A percentile compares a stretch with the other conserved stretches of the same genome.
phyloP scores from a whole-genome alignment of 2,329 filamentous ascomycete genomes.

The Colletotrichum noveboracense region DNA sequence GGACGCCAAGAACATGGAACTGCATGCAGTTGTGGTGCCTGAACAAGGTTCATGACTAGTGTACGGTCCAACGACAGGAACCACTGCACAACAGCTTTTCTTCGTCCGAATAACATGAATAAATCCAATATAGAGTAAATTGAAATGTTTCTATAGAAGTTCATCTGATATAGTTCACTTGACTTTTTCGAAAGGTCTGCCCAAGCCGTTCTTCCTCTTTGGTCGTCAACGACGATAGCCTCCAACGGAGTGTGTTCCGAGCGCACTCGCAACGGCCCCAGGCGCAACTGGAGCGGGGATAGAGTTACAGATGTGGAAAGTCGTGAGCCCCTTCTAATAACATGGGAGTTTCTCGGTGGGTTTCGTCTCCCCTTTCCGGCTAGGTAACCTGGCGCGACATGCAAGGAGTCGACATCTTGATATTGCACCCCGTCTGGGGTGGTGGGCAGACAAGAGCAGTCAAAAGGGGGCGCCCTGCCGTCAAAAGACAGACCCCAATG shows the following conservation, averaged over 20 bases:
- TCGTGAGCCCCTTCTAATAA: conserved; percentile 19
- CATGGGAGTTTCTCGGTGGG: conserved; percentile 6
- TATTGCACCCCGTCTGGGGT: conserved; percentile 3
- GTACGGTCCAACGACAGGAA: not conserved
- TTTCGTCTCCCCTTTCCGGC: conserved; percentile 5
- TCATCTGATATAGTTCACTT: not conserved
- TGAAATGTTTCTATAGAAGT: not conserved
- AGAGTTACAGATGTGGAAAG: conserved; percentile 12
- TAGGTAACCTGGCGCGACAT: not conserved
- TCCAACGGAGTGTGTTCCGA: not conserved
- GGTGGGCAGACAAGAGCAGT: not conserved
- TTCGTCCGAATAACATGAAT: not conserved
- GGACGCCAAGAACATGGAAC: not conserved
- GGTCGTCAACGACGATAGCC: not conserved
- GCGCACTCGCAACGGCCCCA: not conserved
- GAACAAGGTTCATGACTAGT: conserved; percentile 20
- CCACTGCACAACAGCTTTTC: not conserved
- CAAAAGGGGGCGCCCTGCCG: conserved; percentile 13
- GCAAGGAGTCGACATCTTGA: conserved; percentile 10
- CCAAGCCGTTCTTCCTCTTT: not conserved
- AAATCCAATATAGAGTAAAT: not conserved
- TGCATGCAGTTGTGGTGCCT: not conserved
- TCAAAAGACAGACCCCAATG: not conserved
- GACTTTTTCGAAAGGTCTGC: not conserved
- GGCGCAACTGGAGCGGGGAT: conserved; percentile 2